Percentiles rank a stretch among this genome's conserved stretches.
phyloP scores from a whole-genome alignment of 495 filamentous ascomycete species.

The Tetracladium setigerum region DNA sequence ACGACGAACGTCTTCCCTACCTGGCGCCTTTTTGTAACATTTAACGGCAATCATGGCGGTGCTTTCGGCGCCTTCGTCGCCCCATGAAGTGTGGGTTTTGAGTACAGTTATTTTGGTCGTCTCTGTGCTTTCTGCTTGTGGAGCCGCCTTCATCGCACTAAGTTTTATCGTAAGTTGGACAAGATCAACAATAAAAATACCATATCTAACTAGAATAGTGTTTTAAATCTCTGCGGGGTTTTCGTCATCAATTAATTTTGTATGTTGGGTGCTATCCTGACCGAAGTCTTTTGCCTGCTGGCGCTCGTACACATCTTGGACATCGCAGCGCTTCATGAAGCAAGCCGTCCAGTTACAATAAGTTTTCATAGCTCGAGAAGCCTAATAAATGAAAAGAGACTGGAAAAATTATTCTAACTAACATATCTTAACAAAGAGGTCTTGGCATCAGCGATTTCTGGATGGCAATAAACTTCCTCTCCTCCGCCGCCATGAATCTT shows the following conservation, averaged over 20 bases:
- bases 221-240: conserved; percentile 29
- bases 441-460: conserved; percentile 33
- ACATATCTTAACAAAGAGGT: conserved; percentile 12
- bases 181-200: background rate
- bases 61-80: conserved; percentile 28
- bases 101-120: conserved; percentile 29
- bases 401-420: too few species aligned
- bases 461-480: conserved; percentile 36
- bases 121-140: conserved; percentile 29
- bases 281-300: too few species aligned
- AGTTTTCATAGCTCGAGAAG: too few species aligned
- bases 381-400: too few species aligned
- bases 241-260: conserved; percentile 37
- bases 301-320: too few species aligned
- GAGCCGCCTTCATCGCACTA: conserved; percentile 33
- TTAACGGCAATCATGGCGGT: conserved; percentile 8
- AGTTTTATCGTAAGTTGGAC: conserved; percentile 30
- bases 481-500: conserved; percentile 30
- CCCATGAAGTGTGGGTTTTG: conserved; percentile 21
- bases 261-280: conserved; percentile 10
- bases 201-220: conserved; percentile 12
- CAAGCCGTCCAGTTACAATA: too few species aligned
- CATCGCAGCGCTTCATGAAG: too few species aligned
- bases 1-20: background rate
- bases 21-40: background rate